Percentiles rank a stretch among this genome's conserved stretches.
These are phyloP conservation scores for Amanita subjunquillea DNA, from an alignment of 768 basidiomycete species.

Conservation along the genomic window DNA sequence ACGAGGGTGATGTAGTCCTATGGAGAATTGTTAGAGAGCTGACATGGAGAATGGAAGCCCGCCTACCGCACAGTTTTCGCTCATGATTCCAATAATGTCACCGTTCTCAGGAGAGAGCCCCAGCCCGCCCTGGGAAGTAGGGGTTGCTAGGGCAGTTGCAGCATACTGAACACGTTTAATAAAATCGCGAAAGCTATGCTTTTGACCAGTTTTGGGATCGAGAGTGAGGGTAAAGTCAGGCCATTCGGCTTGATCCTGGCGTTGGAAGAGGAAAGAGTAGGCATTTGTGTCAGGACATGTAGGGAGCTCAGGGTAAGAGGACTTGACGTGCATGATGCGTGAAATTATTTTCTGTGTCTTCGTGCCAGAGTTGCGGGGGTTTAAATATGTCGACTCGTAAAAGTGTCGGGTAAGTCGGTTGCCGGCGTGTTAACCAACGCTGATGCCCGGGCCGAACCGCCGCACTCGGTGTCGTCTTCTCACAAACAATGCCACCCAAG, in stretches of 20 bases:
- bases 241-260: constrained; percentile 45
- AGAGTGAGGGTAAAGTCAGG: constrained; percentile 47
- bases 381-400: too few species aligned
- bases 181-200: constrained; percentile 37
- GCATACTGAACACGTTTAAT: constrained; percentile 39
- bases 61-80: constrained; percentile 58
- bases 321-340: constrained; percentile 43
- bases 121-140: constrained; percentile 40
- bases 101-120: constrained; percentile 34
- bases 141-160: constrained; percentile 45
- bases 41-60: background rate
- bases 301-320: constrained; percentile 45
- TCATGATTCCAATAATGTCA: constrained; percentile 61
- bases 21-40: background rate
- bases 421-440: too few species aligned
- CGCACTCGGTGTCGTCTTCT: background rate
- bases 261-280: constrained; percentile 42
- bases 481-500: constrained; percentile 2
- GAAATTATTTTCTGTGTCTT: background rate
- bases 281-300: constrained; percentile 39
- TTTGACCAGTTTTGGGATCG: constrained; percentile 40
- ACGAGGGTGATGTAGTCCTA: constrained; percentile 26
- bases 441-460: too few species aligned
- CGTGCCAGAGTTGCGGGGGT: too few species aligned
- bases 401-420: too few species aligned